These are phyloP conservation scores for Taiozyma sp. DNA, from an alignment of 1,139 yeast genomes.

Conservation along the genomic window DNA sequence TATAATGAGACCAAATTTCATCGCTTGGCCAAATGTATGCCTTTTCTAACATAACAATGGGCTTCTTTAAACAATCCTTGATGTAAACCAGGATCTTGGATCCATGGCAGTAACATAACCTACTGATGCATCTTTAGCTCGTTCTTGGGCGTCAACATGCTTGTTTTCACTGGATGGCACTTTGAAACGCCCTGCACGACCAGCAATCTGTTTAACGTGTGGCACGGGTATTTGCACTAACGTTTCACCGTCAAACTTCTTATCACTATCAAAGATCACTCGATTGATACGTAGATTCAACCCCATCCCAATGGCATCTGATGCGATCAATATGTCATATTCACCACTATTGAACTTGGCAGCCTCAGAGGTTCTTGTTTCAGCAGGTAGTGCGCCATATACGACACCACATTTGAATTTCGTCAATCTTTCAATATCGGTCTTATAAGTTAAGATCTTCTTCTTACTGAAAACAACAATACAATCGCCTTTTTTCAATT, in stretches of 20 bases:
- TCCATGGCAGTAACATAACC: conserved; percentile 61
- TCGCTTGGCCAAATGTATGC: conserved; percentile 73
- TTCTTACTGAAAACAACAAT: conserved; percentile 80
- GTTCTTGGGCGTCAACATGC: neutral
- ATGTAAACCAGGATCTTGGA: conserved; percentile 39
- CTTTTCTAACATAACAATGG: conserved; percentile 39
- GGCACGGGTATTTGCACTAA: conserved; percentile 49
- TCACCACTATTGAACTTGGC: conserved; percentile 66
- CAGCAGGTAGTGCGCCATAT: conserved; percentile 96
- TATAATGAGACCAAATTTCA: conserved; percentile 48
- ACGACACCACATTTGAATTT: conserved; percentile 76
- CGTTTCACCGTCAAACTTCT: conserved; percentile 65
- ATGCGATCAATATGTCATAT: conserved; percentile 79
- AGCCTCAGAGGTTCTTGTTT: conserved; percentile 85
- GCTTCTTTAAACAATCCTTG: conserved; percentile 38
- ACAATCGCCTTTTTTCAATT: conserved; percentile 74
- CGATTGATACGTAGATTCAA: conserved; percentile 78
- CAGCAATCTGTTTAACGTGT: conserved; percentile 87
- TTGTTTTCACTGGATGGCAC: conserved; percentile 24
- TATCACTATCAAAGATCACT: conserved; percentile 61
- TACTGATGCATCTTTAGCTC: conserved; percentile 24
- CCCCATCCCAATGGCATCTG: conserved; percentile 99
- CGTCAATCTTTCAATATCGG: conserved; percentile 56
- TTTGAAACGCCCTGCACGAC: conserved; percentile 86
- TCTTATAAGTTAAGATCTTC: conserved; percentile 58